Base-by-base conservation (phyloP, 1,284 basidiomycete species). In the Rhodotorula sp. region DNA sequence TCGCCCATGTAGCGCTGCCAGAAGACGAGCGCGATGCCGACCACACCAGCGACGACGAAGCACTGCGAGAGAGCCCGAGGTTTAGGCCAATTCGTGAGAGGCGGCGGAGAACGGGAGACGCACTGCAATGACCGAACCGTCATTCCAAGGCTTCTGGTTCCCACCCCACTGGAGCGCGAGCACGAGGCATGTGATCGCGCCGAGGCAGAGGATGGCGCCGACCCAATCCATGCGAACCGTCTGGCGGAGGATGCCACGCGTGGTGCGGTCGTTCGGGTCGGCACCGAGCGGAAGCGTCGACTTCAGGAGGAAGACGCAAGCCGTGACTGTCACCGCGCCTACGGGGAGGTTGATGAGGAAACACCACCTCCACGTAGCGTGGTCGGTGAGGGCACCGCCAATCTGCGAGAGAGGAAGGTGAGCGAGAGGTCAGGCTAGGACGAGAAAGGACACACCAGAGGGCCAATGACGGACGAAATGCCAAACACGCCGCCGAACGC, bases 321-420 rank as follows among this genome's bases (percentile, higher is more conserved):
- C 69, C 22, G 57, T 21, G 39, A 75, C 57, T 7, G 74, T 71
- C 32, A 78, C 54, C 0, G 46, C 75, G 0, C 78, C 77, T 46
- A 79, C 55, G 22, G 69, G 69, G 0, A 67, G n/a, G 29, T 63
- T 70, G 61, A 64, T 56, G 36, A 29, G 78, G 77, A 56, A 73
- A 27, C 75, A 79, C 83, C 81, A 82, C 57, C 84, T 76, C 84
- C 84, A 85, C 0, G 81, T 22, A 27, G 82, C 81, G n/a, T 79
- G 79, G 66, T 85, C 82, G 36, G 83, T 84, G 76, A 85, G 84
- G 6, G 81, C 83, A 53, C 83, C 83, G 6, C 76, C 63, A 7
- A 46, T 46, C 61, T 50, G 39, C 34, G 22, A 4, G 56, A 13
- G 27, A 29, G 9, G 34, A n/a, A 27, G 34, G 37, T 17, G 1